Base-by-base conservation (phyloP, 352 stramenopile genomes). In the Globisporangium megalacanthum region DNA sequence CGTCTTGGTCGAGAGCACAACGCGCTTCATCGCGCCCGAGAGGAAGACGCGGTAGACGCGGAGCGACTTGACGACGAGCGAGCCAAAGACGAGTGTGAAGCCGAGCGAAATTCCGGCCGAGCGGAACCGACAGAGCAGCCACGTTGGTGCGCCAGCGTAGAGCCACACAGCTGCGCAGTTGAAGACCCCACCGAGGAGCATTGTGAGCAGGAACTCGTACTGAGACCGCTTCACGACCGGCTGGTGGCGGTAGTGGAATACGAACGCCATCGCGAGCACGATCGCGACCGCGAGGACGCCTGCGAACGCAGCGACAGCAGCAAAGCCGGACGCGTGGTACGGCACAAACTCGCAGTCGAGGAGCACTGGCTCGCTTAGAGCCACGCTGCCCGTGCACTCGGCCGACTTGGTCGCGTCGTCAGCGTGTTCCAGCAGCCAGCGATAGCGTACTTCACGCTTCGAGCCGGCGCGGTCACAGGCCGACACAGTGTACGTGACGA, bases 191-290 rank as follows among this genome's bases (percentile, higher is more conserved):
- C 79, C 81, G 8, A 73, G 58, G 4, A 91, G 44, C 62, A 89
- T 73, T 9, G 75, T 57, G 17, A 77, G 49, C 0, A 91, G 54
- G 31, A 91, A 75, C 52, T 88, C 73, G 53, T 70, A 87, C 61
- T 91, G 81, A 0, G 78, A 88, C 17, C 81, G 75, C 56, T 88
- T 89, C 56, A 89, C 68, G 31, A 86, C 70, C 1, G 78, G 72
- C 15, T 60, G 56, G 0, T 77, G 46, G 1, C 78, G 74, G 39
- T 74, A 62, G 11, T 58, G 50, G 10, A 70, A 56, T 3, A 86
- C 72, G 19, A 83, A 73, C 3, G 52, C 58, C 0, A 73, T 54
- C 7, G 53, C 54, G 20, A 79, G 20, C 13, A 77, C 17, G 15
- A 58, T 49, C 0, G 66, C 64, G 2, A 67, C 14, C 10, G 63